Conservation (phyloP, 345 rosid genomes). For the Murraya koenigii region DNA sequence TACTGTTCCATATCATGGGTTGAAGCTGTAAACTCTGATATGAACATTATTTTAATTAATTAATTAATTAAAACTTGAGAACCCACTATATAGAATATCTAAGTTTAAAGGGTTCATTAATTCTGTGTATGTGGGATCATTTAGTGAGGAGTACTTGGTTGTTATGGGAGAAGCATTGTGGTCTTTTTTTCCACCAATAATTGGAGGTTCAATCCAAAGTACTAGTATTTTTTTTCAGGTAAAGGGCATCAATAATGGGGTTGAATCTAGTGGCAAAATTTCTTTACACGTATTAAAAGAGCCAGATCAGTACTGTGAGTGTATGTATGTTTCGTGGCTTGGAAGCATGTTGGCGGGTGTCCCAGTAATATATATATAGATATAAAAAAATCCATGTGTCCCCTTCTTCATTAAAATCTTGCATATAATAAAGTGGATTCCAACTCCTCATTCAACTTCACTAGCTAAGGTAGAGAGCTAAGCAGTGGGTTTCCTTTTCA, state of each 20-base stretch:
- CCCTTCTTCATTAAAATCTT: constrained; percentile 41
- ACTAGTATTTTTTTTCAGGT: constrained; percentile 23
- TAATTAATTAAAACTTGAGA: not conserved
- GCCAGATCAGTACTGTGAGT: not conserved
- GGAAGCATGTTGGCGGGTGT: constrained; percentile 59
- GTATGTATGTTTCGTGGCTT: constrained; percentile 33
- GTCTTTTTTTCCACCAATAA: constrained; percentile 47
- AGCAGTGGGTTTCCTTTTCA: constrained; percentile 79
- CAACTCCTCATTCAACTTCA: constrained; percentile 74
- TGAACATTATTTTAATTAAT: no score
- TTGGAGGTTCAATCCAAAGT: constrained; percentile 28
- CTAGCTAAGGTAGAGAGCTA: not conserved
- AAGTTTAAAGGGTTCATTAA: not conserved
- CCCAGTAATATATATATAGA: constrained; percentile 16
- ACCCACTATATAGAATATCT: constrained; percentile 21
- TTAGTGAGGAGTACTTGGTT: constrained; percentile 20
- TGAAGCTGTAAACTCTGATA: constrained; percentile 16
- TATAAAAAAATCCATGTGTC: constrained; percentile 22
- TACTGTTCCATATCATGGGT: constrained; percentile 25
- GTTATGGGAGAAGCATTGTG: constrained; percentile 14
- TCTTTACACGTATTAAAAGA: constrained; percentile 63
- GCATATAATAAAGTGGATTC: constrained; percentile 77
- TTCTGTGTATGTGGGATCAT: not conserved
- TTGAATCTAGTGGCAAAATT: constrained; percentile 45
- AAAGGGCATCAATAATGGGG: constrained; percentile 60